phyloP scores from a whole-genome alignment of 2,329 filamentous ascomycete genomes.

The Corinectria fuckeliana region DNA sequence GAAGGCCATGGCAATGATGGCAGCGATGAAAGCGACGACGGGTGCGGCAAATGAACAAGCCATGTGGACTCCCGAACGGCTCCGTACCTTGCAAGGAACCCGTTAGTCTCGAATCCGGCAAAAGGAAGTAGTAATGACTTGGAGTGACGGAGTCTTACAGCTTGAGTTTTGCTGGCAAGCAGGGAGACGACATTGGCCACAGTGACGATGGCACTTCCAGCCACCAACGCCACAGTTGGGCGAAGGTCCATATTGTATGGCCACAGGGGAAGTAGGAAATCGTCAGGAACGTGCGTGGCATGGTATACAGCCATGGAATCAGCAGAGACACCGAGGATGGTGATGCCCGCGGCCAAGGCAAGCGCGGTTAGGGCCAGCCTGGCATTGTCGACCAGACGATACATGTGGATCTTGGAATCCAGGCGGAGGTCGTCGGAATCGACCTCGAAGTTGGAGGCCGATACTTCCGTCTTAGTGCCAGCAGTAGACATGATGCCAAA shows the following conservation, averaged over 20 bases:
- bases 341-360: constrained; percentile 58
- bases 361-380: constrained; percentile 57
- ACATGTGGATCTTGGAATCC: constrained; percentile 47
- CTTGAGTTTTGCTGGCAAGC: constrained; percentile 53
- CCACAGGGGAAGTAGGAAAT: constrained; percentile 63
- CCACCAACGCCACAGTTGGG: constrained; percentile 62
- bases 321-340: constrained; percentile 60
- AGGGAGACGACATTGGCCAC: constrained; percentile 57
- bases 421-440: constrained; percentile 47
- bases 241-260: constrained; percentile 62
- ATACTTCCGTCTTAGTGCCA: constrained; percentile 48
- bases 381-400: constrained; percentile 51
- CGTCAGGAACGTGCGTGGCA: constrained; percentile 55
- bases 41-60: constrained; percentile 38
- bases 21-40: constrained; percentile 42
- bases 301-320: constrained; percentile 63
- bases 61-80: constrained; percentile 26
- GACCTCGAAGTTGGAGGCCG: constrained; percentile 57
- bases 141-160: constrained; percentile 59
- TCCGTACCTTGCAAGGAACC: constrained; percentile 26
- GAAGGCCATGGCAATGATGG: constrained; percentile 61
- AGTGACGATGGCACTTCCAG: constrained; percentile 57
- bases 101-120: constrained; percentile 21
- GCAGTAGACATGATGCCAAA: constrained; percentile 35
- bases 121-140: constrained; percentile 6